phyloP scores from a whole-genome alignment of 805 yeast species.

The Kodamaea nitidulidarum region DNA sequence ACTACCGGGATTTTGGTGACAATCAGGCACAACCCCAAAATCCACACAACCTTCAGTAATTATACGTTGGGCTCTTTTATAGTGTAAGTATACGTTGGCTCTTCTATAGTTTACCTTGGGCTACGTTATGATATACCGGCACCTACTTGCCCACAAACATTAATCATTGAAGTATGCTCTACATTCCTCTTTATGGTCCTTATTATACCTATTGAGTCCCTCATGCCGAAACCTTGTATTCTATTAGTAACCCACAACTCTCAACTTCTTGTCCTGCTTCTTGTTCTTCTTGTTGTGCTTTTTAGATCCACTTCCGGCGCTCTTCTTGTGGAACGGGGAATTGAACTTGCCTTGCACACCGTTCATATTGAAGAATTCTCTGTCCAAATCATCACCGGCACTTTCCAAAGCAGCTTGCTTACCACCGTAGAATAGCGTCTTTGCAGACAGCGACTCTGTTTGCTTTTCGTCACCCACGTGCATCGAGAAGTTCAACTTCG shows the following conservation, averaged over 20 bases:
- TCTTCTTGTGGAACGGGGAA: constrained; percentile 68
- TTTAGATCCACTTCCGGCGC: constrained; percentile 32
- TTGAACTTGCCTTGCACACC: constrained; percentile 58
- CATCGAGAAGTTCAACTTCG: constrained; percentile 71
- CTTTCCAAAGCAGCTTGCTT: constrained; percentile 74
- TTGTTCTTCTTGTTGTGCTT: constrained; percentile 77
- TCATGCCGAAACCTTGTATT: neutral
- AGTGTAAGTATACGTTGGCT: too few species aligned
- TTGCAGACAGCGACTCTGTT: constrained; percentile 16
- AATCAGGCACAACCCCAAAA: too few species aligned
- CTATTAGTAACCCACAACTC: constrained; percentile 14
- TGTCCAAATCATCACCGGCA: constrained; percentile 79
- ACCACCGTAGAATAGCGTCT: constrained; percentile 67
- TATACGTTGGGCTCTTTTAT: too few species aligned
- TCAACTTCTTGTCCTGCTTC: constrained; percentile 49
- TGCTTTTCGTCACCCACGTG: constrained; percentile 48
- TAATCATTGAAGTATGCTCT: too few species aligned
- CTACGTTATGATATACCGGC: too few species aligned
- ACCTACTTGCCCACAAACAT: too few species aligned
- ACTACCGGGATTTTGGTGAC: too few species aligned
- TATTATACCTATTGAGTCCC: neutral
- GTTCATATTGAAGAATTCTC: constrained; percentile 75
- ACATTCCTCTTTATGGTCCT: neutral
- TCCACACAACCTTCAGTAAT: too few species aligned
- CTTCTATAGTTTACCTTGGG: too few species aligned